Evolutionary conservation across 164 flowering plant species (phyloP).

Genomic region (Warburgia ugandensis): DNA sequence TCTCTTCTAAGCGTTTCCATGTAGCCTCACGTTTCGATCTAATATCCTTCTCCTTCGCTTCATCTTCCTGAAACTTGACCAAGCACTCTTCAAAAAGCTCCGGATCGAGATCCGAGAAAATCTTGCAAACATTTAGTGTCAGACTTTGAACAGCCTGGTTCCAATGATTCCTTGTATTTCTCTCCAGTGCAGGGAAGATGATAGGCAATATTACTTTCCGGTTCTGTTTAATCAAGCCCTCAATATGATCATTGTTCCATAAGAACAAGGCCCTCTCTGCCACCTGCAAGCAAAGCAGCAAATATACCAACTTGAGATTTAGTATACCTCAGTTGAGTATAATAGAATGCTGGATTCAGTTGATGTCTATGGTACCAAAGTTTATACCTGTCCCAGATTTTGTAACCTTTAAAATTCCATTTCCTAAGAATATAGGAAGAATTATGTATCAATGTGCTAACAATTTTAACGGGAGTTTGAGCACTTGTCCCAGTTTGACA

Average conservation of each 20-base stretch:
- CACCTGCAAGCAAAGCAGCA: constrained; percentile 35
- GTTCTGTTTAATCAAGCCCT: constrained; percentile 57
- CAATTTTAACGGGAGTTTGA: no score
- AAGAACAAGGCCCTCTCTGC: constrained; percentile 77
- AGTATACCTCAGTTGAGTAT: no score
- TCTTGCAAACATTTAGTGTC: constrained; percentile 64
- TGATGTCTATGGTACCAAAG: no score
- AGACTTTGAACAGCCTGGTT: constrained; percentile 75
- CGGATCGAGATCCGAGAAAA: constrained; percentile 59
- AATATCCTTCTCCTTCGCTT: constrained; percentile 36
- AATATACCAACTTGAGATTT: no score
- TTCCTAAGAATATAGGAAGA: no score
- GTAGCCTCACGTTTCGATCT: constrained; percentile 40
- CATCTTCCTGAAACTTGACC: constrained; percentile 55
- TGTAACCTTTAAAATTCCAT: no score
- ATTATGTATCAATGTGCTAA: no score
- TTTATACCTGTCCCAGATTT: no score
- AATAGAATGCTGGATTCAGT: no score
- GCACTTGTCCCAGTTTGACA: no score
- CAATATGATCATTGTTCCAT: constrained; percentile 80
- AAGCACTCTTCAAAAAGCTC: constrained; percentile 65
- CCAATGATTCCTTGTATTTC: constrained; percentile 64
- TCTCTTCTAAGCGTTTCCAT: constrained; percentile 69
- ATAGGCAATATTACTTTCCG: constrained; percentile 59
- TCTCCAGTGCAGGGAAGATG: constrained; percentile 68